These are phyloP conservation scores for Neurospora sp. DNA, from an alignment of 495 filamentous ascomycete species.

Conservation along the genomic window DNA sequence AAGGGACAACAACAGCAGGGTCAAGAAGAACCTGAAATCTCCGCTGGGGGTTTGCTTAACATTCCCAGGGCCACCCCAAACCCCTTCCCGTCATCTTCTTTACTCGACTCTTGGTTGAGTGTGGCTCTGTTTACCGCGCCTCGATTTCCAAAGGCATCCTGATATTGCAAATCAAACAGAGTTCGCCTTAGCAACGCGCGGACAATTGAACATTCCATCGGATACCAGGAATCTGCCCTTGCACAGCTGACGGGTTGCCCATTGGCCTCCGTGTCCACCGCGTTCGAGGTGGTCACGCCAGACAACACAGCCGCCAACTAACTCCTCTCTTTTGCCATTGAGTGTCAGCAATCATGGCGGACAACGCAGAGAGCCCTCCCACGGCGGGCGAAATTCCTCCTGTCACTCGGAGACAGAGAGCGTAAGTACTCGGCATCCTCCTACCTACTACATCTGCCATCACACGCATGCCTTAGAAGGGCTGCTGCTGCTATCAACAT, in stretches of 20 bases:
- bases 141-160: neutral
- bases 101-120: neutral
- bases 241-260: neutral
- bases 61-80: neutral
- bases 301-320: neutral
- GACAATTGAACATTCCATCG: neutral
- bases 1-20: neutral
- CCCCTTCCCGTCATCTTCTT: neutral
- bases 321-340: neutral
- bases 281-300: neutral
- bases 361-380: neutral
- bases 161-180: neutral
- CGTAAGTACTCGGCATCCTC: conserved; percentile 12
- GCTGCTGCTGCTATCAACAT: conserved; percentile 4
- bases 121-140: neutral
- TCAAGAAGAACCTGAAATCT: neutral
- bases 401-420: neutral
- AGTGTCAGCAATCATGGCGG: neutral
- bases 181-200: neutral
- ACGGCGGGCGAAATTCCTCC: neutral
- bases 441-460: neutral
- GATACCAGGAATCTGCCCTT: neutral
- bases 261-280: neutral
- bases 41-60: neutral
- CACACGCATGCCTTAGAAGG: neutral